These are phyloP conservation scores for Microcera coccophila DNA, from an alignment of 2,329 filamentous ascomycete species.

Conservation along the genomic window DNA sequence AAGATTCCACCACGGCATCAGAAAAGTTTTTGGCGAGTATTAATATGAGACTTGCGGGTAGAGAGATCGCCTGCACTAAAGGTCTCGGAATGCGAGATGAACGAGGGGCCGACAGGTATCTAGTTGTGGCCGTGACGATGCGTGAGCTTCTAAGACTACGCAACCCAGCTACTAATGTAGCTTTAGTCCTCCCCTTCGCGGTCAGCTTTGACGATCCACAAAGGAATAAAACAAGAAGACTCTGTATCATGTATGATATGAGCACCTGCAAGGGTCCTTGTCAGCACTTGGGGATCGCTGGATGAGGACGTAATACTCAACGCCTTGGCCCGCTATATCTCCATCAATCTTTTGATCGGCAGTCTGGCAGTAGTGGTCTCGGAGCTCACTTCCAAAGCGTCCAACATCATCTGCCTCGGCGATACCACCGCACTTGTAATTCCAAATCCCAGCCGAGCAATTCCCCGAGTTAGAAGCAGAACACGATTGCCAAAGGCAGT, in stretches of 20 bases:
- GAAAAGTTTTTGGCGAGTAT: slow-evolving; percentile 1
- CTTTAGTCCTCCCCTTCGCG: too few species aligned
- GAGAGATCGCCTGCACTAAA: too few species aligned
- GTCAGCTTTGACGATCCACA: too few species aligned
- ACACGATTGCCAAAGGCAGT: slow-evolving; percentile 7
- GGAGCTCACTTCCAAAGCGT: not conserved
- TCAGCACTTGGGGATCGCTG: too few species aligned
- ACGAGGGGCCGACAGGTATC: too few species aligned
- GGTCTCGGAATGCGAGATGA: too few species aligned
- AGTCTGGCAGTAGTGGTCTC: not conserved
- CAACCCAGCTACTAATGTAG: too few species aligned
- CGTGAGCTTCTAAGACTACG: too few species aligned
- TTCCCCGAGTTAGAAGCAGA: slow-evolving; percentile 4
- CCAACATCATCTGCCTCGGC: not conserved
- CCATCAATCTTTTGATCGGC: slow-evolving; percentile 3
- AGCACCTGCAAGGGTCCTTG: slow-evolving; percentile 2
- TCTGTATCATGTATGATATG: slow-evolving; percentile 4
- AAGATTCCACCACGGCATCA: not conserved
- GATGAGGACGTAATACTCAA: not conserved
- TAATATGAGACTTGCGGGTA: not conserved
- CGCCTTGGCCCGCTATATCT: slow-evolving; percentile 13
- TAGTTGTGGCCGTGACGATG: too few species aligned
- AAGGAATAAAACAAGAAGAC: too few species aligned
- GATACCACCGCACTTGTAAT: not conserved
- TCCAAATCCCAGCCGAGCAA: not conserved